phyloP scores from a whole-genome alignment of 2,329 filamentous ascomycete genomes.

The Paraphoma chrysanthemicola region DNA sequence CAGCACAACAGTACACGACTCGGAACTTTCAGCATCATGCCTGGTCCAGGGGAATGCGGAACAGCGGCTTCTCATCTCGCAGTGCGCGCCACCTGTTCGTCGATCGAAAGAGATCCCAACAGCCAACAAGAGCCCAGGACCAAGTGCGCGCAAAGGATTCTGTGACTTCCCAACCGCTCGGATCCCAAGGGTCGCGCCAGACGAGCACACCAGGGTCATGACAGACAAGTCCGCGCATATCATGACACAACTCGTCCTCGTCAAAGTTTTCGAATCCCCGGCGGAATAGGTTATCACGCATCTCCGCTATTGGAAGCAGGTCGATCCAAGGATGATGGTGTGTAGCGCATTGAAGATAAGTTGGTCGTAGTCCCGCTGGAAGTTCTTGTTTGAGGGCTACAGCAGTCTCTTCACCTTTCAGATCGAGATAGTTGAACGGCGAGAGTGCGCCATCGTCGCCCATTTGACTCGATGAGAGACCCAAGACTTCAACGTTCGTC shows the following conservation, averaged over 20 bases:
- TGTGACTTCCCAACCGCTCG: not conserved
- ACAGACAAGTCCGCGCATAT: not conserved
- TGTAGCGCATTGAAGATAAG: not conserved
- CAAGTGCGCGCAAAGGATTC: not conserved
- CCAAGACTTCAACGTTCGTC: not conserved
- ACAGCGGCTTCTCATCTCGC: not conserved
- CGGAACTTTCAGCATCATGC: no score
- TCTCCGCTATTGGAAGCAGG: not conserved
- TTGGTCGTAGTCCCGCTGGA: not conserved
- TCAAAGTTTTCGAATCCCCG: not conserved
- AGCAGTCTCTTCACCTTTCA: not conserved
- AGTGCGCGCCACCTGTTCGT: not conserved
- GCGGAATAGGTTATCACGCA: not conserved
- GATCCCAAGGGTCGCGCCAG: not conserved
- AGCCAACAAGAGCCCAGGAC: not conserved
- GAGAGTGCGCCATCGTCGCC: not conserved
- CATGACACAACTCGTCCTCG: not conserved
- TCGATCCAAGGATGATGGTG: not conserved
- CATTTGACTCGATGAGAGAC: not conserved
- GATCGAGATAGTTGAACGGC: not conserved
- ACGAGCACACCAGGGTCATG: not conserved
- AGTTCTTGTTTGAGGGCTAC: not conserved
- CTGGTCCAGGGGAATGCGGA: not conserved
- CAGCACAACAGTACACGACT: not conserved
- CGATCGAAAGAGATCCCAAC: not conserved